These are phyloP conservation scores for Ophiognomonia clavigignenti-juglandacearum DNA, from an alignment of 2,329 filamentous ascomycete genomes.

Conservation along the genomic window DNA sequence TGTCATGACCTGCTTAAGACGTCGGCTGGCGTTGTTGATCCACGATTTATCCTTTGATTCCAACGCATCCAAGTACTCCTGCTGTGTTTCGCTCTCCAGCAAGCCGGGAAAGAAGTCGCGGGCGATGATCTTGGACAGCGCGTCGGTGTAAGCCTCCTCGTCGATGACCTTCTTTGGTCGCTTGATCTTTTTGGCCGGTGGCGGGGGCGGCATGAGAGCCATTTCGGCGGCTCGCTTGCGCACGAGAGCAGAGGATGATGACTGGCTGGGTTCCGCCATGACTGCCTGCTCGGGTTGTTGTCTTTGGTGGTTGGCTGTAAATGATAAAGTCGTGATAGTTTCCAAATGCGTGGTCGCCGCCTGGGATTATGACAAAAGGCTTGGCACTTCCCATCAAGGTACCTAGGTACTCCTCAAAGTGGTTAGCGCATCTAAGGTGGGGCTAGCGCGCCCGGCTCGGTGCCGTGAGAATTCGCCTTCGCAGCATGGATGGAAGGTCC, in stretches of 20 bases:
- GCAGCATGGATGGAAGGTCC: conserved; percentile 4
- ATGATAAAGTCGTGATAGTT: not conserved
- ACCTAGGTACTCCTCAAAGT: not conserved
- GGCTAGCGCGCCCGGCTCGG: not conserved
- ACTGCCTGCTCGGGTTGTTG: not conserved
- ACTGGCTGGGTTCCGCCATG: conserved; percentile 9
- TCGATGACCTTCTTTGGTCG: conserved; percentile 82
- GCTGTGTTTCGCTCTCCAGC: conserved; percentile 77
- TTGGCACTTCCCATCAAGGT: too few species aligned
- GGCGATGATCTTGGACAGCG: conserved; percentile 88
- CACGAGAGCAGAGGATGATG: conserved; percentile 54
- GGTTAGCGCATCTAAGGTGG: not conserved
- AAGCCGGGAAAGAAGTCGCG: conserved; percentile 96
- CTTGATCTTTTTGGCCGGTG: conserved; percentile 82
- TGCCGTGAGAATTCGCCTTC: conserved; percentile 2
- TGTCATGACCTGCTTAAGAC: conserved; percentile 75
- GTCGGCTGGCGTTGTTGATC: conserved; percentile 76
- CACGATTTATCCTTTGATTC: conserved; percentile 80
- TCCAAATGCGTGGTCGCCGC: too few species aligned
- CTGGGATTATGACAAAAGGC: too few species aligned
- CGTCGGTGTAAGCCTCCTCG: conserved; percentile 89
- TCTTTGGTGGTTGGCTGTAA: too few species aligned
- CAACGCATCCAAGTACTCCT: conserved; percentile 87
- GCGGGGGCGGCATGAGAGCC: conserved; percentile 83
- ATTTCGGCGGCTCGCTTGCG: conserved; percentile 60